Evolutionary conservation across 352 stramenopile genomes (phyloP).

Genomic region (Phytophthora agathidicida): DNA sequence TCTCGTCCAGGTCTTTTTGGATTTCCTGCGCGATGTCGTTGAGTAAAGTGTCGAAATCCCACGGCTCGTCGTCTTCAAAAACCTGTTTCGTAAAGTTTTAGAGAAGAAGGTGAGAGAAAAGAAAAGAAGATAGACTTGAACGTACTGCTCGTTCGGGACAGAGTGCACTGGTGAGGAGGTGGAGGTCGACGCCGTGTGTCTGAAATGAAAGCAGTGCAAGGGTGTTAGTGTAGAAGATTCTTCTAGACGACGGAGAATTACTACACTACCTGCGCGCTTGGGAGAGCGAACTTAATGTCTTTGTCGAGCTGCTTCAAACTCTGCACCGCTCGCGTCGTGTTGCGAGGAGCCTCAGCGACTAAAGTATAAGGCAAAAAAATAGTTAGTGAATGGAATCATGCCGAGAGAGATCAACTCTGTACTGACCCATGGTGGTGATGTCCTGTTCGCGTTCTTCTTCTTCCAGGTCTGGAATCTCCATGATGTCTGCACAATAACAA

Average conservation of each 20-base stretch:
- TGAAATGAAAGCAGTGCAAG: conserved; percentile 9
- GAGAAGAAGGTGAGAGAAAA: neutral
- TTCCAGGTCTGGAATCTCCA: conserved; percentile 83
- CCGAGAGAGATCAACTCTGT: neutral
- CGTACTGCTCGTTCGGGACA: conserved; percentile 75
- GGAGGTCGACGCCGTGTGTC: conserved; percentile 68
- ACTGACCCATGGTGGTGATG: conserved; percentile 57
- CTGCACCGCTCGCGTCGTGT: conserved; percentile 68
- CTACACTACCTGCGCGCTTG: conserved; percentile 47
- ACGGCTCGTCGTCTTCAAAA: conserved; percentile 65
- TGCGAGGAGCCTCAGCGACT: conserved; percentile 83
- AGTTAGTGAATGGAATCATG: neutral
- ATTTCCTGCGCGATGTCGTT: conserved; percentile 85
- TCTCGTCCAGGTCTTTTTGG: conserved; percentile 80
- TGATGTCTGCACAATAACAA: conserved; percentile 50
- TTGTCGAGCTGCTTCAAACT: conserved; percentile 81
- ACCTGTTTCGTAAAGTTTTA: conserved; percentile 37
- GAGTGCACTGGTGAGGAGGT: conserved; percentile 67
- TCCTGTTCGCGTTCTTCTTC: conserved; percentile 82
- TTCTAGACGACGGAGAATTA: too few relatives aligned
- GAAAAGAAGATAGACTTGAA: neutral
- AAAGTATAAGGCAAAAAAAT: neutral
- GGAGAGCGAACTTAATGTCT: conserved; percentile 81
- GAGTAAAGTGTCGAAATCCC: conserved; percentile 78
- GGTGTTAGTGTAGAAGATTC: neutral